A percentile compares a stretch with the other conserved stretches of the same genome.
These are phyloP conservation scores for Sungouiella blattae DNA, from an alignment of 805 yeast species.

Conservation along the genomic window DNA sequence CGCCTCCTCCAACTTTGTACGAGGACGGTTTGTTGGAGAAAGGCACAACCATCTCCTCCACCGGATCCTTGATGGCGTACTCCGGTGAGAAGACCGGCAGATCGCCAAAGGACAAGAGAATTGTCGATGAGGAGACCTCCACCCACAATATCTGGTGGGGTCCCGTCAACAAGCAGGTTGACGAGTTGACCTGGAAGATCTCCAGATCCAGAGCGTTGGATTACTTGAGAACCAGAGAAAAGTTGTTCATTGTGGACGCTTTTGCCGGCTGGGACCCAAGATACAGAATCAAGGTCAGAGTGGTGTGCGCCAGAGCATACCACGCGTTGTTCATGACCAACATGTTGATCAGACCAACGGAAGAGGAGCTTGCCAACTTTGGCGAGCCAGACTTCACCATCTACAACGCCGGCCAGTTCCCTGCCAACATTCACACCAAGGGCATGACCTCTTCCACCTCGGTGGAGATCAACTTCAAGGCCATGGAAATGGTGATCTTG, in stretches of 20 bases:
- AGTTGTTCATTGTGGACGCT: constrained; percentile 92
- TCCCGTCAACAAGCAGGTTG: constrained; percentile 93
- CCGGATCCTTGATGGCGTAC: constrained; percentile 94
- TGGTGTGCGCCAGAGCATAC: constrained; percentile 97
- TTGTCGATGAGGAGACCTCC: constrained; percentile 90
- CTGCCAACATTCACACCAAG: constrained; percentile 91
- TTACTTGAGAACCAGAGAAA: constrained; percentile 91
- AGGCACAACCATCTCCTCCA: constrained; percentile 85
- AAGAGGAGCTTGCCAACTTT: constrained; percentile 79
- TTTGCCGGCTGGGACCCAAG: constrained; percentile 99
- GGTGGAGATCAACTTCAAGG: constrained; percentile 93
- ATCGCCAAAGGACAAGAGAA: constrained; percentile 97
- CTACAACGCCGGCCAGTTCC: constrained; percentile 98
- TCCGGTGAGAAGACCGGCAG: constrained; percentile 97
- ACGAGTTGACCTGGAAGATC: constrained; percentile 91
- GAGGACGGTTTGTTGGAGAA: constrained; percentile 91
- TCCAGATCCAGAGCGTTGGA: constrained; percentile 96
- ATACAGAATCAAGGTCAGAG: constrained; percentile 92
- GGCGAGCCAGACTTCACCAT: constrained; percentile 98
- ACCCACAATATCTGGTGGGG: constrained; percentile 96
- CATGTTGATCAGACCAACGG: constrained; percentile 94
- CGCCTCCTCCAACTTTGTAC: constrained; percentile 87
- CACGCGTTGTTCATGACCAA: constrained; percentile 98
- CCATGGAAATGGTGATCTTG: constrained; percentile 96
- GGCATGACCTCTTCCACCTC: constrained; percentile 97